phyloP scores from a whole-genome alignment of 2,329 filamentous ascomycete genomes.

The Juglanconis oblonga region DNA sequence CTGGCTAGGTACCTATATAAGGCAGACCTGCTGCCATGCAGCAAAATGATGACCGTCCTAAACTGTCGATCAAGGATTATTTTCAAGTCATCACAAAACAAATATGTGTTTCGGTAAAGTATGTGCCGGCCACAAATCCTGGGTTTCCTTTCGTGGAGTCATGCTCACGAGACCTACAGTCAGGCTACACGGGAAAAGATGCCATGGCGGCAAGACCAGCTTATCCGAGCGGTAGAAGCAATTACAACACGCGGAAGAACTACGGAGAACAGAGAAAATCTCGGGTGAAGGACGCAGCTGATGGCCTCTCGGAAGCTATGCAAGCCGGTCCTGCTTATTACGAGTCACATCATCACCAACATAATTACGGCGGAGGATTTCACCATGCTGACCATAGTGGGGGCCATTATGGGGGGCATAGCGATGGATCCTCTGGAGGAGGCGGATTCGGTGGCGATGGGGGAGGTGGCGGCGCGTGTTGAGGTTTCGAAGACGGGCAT shows the following conservation, averaged over 20 bases:
- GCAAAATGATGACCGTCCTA: too few relatives aligned
- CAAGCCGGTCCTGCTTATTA: neutral
- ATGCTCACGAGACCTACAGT: neutral
- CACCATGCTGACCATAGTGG: neutral
- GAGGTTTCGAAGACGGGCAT: neutral
- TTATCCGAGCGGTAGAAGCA: neutral
- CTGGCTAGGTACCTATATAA: too few relatives aligned
- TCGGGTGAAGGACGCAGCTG: neutral
- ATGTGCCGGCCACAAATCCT: neutral
- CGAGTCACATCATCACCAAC: neutral
- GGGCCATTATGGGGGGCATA: neutral
- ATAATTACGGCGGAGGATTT: neutral
- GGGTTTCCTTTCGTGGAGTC: neutral
- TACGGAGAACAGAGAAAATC: neutral
- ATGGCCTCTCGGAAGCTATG: neutral
- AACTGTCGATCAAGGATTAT: too few relatives aligned
- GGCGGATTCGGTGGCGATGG: neutral
- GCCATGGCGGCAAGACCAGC: neutral
- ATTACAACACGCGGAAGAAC: neutral
- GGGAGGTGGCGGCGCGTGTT: neutral
- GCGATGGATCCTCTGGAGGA: too few relatives aligned
- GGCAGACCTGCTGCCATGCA: too few relatives aligned
- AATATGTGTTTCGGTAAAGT: neutral
- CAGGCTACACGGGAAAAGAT: neutral
- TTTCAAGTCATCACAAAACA: too few relatives aligned